phyloP scores from a whole-genome alignment of 306 rosid genomes.

The Senna tora region DNA sequence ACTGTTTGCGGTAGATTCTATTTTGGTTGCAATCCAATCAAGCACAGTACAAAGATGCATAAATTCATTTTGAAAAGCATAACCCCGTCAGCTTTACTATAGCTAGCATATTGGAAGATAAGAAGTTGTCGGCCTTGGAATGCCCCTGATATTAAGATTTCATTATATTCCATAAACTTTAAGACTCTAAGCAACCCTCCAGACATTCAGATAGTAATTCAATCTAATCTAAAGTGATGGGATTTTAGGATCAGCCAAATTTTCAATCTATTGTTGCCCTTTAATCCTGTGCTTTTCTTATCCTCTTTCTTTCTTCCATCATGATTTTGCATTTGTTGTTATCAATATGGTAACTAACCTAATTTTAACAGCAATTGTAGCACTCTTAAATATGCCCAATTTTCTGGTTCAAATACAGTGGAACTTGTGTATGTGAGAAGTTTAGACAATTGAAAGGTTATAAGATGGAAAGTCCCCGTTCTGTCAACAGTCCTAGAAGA shows the following conservation, averaged over 20 bases:
- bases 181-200: not conserved
- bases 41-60: not conserved
- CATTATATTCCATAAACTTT: not conserved
- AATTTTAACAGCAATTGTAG: not conserved
- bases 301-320: not conserved
- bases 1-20: not conserved
- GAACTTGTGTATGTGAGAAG: constrained; percentile 8
- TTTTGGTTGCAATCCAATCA: constrained; percentile 2
- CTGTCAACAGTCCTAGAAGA: constrained; percentile 88
- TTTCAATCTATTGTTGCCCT: not conserved
- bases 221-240: not conserved
- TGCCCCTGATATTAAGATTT: not conserved
- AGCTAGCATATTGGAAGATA: not conserved
- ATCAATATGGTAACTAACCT: not conserved
- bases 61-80: not conserved
- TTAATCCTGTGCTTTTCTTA: not conserved
- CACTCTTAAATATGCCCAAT: not conserved
- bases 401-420: not conserved
- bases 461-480: constrained; percentile 72
- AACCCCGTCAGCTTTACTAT: not conserved
- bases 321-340: not conserved
- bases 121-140: not conserved
- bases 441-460: constrained; percentile 22
- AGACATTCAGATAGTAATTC: not conserved
- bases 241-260: not conserved